Evolutionary conservation across 257 asterid species (phyloP).

Genomic region (Ligustrum vulgare): DNA sequence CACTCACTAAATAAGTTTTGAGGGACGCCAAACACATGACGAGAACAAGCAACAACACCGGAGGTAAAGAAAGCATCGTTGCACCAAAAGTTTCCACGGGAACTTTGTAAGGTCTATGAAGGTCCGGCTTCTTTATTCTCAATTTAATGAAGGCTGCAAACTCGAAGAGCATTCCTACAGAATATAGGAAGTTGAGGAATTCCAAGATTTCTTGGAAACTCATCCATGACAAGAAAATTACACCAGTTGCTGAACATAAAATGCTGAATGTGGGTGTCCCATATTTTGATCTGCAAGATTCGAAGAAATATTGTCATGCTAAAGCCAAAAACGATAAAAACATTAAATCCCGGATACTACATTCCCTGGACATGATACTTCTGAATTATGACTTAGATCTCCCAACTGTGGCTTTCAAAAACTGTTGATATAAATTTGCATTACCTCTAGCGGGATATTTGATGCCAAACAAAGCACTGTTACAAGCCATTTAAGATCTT

Average conservation of each 20-base stretch:
- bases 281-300: conserved; percentile 65
- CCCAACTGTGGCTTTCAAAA: not conserved
- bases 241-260: conserved; percentile 82
- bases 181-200: conserved; percentile 85
- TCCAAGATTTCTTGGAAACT: conserved; percentile 91
- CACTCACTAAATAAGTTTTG: conserved; percentile 67
- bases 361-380: not conserved
- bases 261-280: conserved; percentile 95
- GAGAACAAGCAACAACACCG: conserved; percentile 63
- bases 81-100: conserved; percentile 72
- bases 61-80: conserved; percentile 70
- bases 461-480: not conserved
- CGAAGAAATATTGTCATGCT: not conserved
- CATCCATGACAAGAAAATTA: conserved; percentile 90
- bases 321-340: not conserved
- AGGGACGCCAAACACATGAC: conserved; percentile 84
- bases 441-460: not conserved
- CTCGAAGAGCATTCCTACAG: conserved; percentile 87
- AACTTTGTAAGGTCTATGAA: conserved; percentile 81
- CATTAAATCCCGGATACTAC: not conserved
- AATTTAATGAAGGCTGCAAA: conserved; percentile 83
- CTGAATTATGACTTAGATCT: not conserved
- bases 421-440: not conserved
- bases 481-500: not conserved
- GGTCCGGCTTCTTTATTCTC: conserved; percentile 70